Conservation (phyloP, 1,284 basidiomycete species). For the Pterulicium gracile region DNA sequence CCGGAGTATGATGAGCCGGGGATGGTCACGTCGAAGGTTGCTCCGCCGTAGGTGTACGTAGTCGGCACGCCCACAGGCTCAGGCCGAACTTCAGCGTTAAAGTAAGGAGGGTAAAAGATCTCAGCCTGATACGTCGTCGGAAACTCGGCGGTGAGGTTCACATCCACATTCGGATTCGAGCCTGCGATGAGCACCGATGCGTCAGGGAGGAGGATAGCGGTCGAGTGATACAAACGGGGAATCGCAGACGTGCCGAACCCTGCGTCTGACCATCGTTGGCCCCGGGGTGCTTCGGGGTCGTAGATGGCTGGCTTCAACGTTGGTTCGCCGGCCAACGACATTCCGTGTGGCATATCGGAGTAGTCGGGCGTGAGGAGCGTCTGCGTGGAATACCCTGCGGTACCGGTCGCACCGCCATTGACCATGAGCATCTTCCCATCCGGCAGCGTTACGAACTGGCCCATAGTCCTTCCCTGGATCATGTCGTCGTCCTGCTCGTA, state of each 20-base stretch:
- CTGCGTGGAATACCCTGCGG: slow-evolving; percentile 37
- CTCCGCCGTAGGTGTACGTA: slow-evolving; percentile 79
- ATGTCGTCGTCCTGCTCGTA: slow-evolving; percentile 66
- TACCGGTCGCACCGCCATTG: slow-evolving; percentile 60
- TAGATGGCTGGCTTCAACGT: slow-evolving; percentile 70
- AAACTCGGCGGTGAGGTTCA: slow-evolving; percentile 56
- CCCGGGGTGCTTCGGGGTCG: slow-evolving; percentile 53
- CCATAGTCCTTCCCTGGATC: slow-evolving; percentile 63
- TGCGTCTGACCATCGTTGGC: slow-evolving; percentile 63
- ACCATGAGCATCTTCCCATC: slow-evolving; percentile 53
- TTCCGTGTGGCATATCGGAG: slow-evolving; percentile 33
- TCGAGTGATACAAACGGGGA: slow-evolving; percentile 81
- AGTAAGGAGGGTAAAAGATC: slow-evolving; percentile 81
- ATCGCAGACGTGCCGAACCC: slow-evolving; percentile 52
- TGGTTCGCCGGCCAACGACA: slow-evolving; percentile 58
- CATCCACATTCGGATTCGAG: slow-evolving; percentile 89
- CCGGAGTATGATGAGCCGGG: slow-evolving; percentile 54
- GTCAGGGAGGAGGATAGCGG: slow-evolving; percentile 80
- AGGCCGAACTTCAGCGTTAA: slow-evolving; percentile 67
- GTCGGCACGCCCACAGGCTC: slow-evolving; percentile 60
- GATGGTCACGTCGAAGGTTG: slow-evolving; percentile 56
- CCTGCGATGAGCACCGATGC: slow-evolving; percentile 83
- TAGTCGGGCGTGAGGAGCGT: slow-evolving; percentile 25
- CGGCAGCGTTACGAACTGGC: slow-evolving; percentile 63
- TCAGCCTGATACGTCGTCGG: slow-evolving; percentile 84